phyloP scores from a whole-genome alignment of 75 land plant genomes.

The Picea sitchensis region DNA sequence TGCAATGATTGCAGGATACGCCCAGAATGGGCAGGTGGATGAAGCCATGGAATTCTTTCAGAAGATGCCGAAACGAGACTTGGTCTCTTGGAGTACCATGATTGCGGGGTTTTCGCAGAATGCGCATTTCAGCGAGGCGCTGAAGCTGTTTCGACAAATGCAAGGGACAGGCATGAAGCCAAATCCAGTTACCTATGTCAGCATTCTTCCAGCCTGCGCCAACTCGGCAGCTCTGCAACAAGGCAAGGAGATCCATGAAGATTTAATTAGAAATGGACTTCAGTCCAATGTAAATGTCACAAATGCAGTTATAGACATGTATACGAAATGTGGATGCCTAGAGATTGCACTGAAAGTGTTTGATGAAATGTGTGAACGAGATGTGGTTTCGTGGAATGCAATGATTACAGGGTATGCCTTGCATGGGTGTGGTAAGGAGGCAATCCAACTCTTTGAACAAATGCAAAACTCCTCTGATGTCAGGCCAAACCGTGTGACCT shows the following conservation, averaged over 20 bases:
- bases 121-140: conserved; percentile 18
- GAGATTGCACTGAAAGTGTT: conserved; percentile 21
- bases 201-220: conserved; percentile 19
- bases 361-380: conserved; percentile 19
- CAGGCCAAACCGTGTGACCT: conserved; percentile 29
- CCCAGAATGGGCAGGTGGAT: conserved; percentile 12
- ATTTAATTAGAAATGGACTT: conserved; percentile 15
- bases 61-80: conserved; percentile 13
- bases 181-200: conserved; percentile 13
- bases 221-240: conserved; percentile 17
- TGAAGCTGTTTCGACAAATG: conserved; percentile 19
- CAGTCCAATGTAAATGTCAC: conserved; percentile 4
- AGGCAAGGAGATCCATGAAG: conserved; percentile 17
- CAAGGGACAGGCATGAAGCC: conserved; percentile 5
- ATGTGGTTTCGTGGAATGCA: conserved; percentile 17
- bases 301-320: conserved; percentile 26
- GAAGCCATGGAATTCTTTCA: conserved; percentile 65
- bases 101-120: conserved; percentile 16
- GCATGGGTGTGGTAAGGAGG: conserved; percentile 11
- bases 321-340: conserved; percentile 26
- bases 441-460: conserved; percentile 10
- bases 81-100: conserved; percentile 17
- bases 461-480: conserved; percentile 29
- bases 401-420: conserved; percentile 23
- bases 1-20: conserved; percentile 12